Conservation (phyloP, 106 monocot genomes). For the Acanthochlamys bracteata region DNA sequence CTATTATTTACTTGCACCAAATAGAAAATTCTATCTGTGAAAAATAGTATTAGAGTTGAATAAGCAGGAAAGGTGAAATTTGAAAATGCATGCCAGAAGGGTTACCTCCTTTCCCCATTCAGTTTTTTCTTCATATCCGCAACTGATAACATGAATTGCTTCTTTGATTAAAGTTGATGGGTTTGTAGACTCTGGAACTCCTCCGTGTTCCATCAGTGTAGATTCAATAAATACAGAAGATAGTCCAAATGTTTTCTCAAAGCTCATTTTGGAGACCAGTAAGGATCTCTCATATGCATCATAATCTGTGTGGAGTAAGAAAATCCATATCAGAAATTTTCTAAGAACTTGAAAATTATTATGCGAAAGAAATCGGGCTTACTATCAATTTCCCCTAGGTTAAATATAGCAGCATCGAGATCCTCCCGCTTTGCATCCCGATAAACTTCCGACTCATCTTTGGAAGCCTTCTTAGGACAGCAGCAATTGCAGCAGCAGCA, state of each 20-base stretch:
- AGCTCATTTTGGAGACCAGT: conserved; percentile 88
- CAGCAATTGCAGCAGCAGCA: conserved; percentile 54
- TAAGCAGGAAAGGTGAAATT: no score
- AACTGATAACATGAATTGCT: conserved; percentile 96
- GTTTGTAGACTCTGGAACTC: conserved; percentile 57
- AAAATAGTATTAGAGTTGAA: no score
- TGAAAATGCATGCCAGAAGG: background rate
- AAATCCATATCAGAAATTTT: no score
- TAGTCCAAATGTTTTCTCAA: conserved; percentile 88
- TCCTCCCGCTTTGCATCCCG: conserved; percentile 63
- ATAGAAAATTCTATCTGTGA: no score
- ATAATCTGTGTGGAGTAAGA: conserved; percentile 46
- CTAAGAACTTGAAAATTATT: no score
- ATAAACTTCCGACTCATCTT: conserved; percentile 41
- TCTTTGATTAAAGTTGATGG: conserved; percentile 75
- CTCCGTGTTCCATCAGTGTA: conserved; percentile 89
- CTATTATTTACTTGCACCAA: no score
- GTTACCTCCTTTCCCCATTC: conserved; percentile 95
- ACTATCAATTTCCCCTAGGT: conserved; percentile 89
- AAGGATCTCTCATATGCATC: conserved; percentile 83
- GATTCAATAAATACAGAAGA: conserved; percentile 91
- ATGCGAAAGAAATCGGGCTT: conserved; percentile 12
- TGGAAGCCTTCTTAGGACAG: conserved; percentile 45
- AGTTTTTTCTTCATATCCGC: conserved; percentile 95
- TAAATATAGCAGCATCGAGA: conserved; percentile 87